These are phyloP conservation scores for Senecio squalidus DNA, from an alignment of 140 eudicot genomes.

Conservation along the genomic window DNA sequence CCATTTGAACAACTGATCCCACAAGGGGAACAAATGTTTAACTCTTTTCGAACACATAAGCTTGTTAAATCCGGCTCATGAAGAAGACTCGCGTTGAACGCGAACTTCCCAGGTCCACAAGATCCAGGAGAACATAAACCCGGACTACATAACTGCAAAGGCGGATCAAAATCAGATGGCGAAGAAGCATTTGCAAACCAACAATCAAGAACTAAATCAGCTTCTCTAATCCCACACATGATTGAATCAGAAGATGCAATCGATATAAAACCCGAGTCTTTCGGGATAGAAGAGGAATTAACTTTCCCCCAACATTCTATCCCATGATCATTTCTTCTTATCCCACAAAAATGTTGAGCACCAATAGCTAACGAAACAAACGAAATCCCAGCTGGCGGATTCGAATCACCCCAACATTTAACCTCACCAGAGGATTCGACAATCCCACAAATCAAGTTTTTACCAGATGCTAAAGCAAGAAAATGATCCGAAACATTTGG, in stretches of 20 bases:
- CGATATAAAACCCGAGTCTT: conserved; percentile 69
- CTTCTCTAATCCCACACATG: conserved; percentile 88
- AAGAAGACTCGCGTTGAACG: conserved; percentile 80
- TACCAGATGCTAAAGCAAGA: conserved; percentile 46
- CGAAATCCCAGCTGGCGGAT: conserved; percentile 45
- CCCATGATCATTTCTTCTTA: conserved; percentile 75
- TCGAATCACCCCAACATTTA: conserved; percentile 71
- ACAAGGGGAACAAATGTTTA: conserved; percentile 82
- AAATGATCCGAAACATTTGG: conserved; percentile 34
- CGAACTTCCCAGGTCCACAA: conserved; percentile 60
- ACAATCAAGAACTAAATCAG: conserved; percentile 88
- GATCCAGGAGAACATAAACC: conserved; percentile 66
- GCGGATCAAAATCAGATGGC: conserved; percentile 65
- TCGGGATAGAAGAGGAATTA: conserved; percentile 64
- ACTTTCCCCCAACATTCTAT: conserved; percentile 83
- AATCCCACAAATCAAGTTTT: conserved; percentile 58
- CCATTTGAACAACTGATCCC: conserved; percentile 73
- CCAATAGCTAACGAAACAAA: conserved; percentile 71
- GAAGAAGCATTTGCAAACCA: conserved; percentile 57
- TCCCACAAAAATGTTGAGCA: conserved; percentile 73
- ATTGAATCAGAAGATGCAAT: conserved; percentile 62
- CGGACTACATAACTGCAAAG: conserved; percentile 91
- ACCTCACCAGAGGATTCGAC: conserved; percentile 51
- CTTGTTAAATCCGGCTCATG: conserved; percentile 76
- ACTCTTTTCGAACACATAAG: conserved; percentile 72